Evolutionary conservation across 345 rosid genomes (phyloP).

Genomic region (Mangifera indica): DNA sequence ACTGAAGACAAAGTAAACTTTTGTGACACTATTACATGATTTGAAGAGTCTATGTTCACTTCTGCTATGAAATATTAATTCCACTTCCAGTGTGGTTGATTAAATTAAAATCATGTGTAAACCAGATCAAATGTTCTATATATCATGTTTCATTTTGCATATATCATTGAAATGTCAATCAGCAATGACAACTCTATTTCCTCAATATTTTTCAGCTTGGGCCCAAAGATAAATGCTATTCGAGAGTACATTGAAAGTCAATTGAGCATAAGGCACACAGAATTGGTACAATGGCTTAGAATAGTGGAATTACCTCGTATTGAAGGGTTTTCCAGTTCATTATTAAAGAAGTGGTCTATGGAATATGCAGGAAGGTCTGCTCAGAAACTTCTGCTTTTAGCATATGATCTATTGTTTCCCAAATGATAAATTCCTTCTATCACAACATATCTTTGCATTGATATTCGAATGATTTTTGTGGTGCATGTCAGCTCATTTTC

Average conservation of each 20-base stretch:
- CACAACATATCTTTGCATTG: background rate
- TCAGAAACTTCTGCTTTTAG: slow-evolving; percentile 17
- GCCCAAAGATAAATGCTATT: slow-evolving; percentile 37
- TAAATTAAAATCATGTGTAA: background rate
- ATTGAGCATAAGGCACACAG: slow-evolving; percentile 38
- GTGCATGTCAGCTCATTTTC: slow-evolving; percentile 6
- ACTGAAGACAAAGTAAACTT: background rate
- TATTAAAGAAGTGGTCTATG: slow-evolving; percentile 67
- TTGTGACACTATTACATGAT: background rate
- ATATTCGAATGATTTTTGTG: background rate
- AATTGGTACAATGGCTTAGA: slow-evolving; percentile 60
- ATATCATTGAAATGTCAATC: background rate
- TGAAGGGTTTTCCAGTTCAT: slow-evolving; percentile 52
- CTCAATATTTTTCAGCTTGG: slow-evolving; percentile 40
- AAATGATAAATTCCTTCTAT: slow-evolving; percentile 3
- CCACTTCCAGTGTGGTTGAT: background rate
- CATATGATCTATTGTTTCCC: background rate
- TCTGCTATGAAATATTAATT: background rate
- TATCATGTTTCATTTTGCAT: background rate
- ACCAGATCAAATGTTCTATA: background rate
- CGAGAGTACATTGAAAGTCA: slow-evolving; percentile 47
- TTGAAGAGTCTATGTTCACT: background rate
- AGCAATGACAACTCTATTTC: slow-evolving; percentile 16
- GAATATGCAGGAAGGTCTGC: slow-evolving; percentile 79
- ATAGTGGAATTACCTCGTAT: slow-evolving; percentile 55